These are phyloP conservation scores for Porphyrellus cyaneotinctus DNA, from an alignment of 768 basidiomycete genomes.

Conservation along the genomic window DNA sequence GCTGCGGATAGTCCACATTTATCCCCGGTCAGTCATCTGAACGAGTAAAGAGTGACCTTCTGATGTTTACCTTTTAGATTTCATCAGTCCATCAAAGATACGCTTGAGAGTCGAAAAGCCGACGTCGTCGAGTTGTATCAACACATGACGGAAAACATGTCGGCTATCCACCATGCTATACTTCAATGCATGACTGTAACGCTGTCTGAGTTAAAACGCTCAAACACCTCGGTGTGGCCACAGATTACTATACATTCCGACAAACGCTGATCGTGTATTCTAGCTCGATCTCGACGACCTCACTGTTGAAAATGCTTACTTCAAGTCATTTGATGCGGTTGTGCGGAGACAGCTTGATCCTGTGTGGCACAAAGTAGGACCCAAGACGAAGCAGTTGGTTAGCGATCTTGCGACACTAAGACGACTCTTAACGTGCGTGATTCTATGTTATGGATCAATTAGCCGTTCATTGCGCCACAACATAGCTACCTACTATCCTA, in stretches of 20 bases:
- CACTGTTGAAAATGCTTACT: slow-evolving; percentile 89
- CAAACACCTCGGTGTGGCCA: slow-evolving; percentile 59
- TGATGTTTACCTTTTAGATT: slow-evolving; percentile 52
- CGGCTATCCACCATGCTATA: slow-evolving; percentile 88
- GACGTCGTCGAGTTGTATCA: slow-evolving; percentile 93
- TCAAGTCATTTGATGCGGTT: slow-evolving; percentile 84
- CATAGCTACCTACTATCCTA: slow-evolving; percentile 74
- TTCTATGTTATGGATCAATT: neutral
- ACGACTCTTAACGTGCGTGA: slow-evolving; percentile 68
- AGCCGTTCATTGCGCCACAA: neutral
- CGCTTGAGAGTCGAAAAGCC: slow-evolving; percentile 76
- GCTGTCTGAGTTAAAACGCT: slow-evolving; percentile 83
- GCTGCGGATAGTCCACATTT: slow-evolving; percentile 83
- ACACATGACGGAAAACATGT: slow-evolving; percentile 78
- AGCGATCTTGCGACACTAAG: slow-evolving; percentile 82
- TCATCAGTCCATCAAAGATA: slow-evolving; percentile 80
- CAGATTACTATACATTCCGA: neutral
- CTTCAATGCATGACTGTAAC: slow-evolving; percentile 93
- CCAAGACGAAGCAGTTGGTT: slow-evolving; percentile 88
- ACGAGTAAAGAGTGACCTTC: neutral
- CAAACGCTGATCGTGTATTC: neutral
- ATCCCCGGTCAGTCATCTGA: slow-evolving; percentile 64
- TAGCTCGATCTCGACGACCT: slow-evolving; percentile 94
- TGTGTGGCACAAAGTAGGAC: slow-evolving; percentile 95
- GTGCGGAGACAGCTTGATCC: slow-evolving; percentile 88